Evolutionary conservation across 2,329 filamentous ascomycete species (phyloP), one percentile per base, ranked within the genome.

Genomic region (Shiraia bambusicola): DNA sequence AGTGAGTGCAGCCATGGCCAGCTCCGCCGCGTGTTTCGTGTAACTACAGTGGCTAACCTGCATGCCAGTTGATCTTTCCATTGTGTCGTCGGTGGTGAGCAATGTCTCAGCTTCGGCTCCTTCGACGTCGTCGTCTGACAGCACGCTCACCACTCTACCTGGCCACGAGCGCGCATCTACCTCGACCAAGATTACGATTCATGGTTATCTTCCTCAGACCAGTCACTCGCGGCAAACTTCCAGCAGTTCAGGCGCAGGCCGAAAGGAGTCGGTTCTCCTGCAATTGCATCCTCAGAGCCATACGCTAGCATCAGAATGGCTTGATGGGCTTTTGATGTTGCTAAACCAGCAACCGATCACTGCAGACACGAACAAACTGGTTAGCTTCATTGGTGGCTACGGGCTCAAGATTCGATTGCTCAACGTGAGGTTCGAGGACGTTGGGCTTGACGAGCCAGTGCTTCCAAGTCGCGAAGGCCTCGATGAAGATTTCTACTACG

Each of bases 311-410:
- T 94, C 90, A 1, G 93, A 98, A 70, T 98, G 93, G 93, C 78
- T 98, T 4, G 93, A 98, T 66, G 93, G 93, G 1, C 73, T 98
- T 51, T 77, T 97, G 42, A 95, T 98, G 90, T 76, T 98, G 40
- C 78, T 98, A 16, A 90, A 94, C 63, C 93, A 98, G 69, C 83
- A 91, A 45, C 93, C 93, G 14, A 96, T 98, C 64, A 98, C 93
- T n/a, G 82, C 90, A 2, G 92, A 97, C 71, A 97, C 93, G 26
- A 92, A 86, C 65, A 94, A 93, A 69, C 74, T 97, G 48, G 85
- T 96, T 39, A 83, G 84, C 40, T 74, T 96, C 58, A 87, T 97
- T 45, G 83, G 84, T 61, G 87, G 94, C 55, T 97, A 95, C 65
- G 91, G 93, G 4, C 74, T 97, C 50, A 95, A 95, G 74, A 94